Evolutionary conservation across 1,284 basidiomycete genomes (phyloP).

Genomic region (Xerocomus minutiporus): DNA sequence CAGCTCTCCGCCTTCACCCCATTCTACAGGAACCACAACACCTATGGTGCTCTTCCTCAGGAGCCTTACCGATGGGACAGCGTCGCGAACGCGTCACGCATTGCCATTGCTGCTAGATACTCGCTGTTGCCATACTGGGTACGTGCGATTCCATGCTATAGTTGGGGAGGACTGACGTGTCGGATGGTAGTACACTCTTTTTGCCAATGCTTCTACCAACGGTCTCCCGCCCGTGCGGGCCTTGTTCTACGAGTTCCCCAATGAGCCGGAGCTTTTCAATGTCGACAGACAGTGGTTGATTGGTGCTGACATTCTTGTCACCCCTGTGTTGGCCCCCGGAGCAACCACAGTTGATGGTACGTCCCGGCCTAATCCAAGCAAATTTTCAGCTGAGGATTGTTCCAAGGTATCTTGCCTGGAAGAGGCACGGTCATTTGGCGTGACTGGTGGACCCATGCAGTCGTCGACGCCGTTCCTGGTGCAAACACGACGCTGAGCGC

Average conservation of each 20-base stretch:
- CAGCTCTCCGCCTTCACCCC: constrained; percentile 69
- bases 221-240: constrained; percentile 70
- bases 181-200: constrained; percentile 58
- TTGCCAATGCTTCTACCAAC: constrained; percentile 58
- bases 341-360: constrained; percentile 43
- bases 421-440: constrained; percentile 59
- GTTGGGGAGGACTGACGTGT: no score
- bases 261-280: constrained; percentile 59
- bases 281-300: constrained; percentile 71
- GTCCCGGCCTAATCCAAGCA: neutral
- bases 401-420: constrained; percentile 57
- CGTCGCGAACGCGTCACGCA: constrained; percentile 65
- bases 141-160: constrained; percentile 20
- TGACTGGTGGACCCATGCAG: constrained; percentile 71
- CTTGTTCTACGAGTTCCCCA: constrained; percentile 73
- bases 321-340: constrained; percentile 66
- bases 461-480: constrained; percentile 36
- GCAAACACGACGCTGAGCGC: constrained; percentile 41
- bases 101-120: constrained; percentile 63
- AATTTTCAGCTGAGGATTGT: neutral
- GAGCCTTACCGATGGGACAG: constrained; percentile 76
- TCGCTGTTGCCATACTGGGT: constrained; percentile 74
- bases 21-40: constrained; percentile 70
- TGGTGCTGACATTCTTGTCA: constrained; percentile 65
- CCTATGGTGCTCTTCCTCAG: constrained; percentile 54